A percentile compares a stretch with the other conserved stretches of the same genome.
phyloP scores from a whole-genome alignment of 2,329 filamentous ascomycete species.

The Cladosporium sp. region DNA sequence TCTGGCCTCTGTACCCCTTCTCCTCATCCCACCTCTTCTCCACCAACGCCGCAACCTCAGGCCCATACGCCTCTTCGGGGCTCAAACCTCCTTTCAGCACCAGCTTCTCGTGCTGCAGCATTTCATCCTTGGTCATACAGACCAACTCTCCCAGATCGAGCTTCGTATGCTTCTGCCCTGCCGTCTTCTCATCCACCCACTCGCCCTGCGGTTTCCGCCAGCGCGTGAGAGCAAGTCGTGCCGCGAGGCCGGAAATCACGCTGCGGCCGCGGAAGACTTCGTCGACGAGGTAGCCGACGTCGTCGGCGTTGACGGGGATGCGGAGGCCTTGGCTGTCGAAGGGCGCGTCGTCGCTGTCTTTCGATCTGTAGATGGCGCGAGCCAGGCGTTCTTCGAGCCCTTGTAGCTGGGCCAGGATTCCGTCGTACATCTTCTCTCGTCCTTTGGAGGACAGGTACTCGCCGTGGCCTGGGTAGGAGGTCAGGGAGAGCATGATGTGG shows the following conservation, averaged over 20 bases:
- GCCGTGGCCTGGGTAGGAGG: constrained; percentile 66
- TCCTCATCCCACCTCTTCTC: constrained; percentile 65
- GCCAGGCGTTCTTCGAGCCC: constrained; percentile 73
- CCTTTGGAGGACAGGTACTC: constrained; percentile 79
- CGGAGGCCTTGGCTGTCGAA: constrained; percentile 66
- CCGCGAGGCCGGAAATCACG: constrained; percentile 74
- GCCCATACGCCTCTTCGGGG: constrained; percentile 70
- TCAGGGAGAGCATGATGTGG: constrained; percentile 78
- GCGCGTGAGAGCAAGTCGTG: constrained; percentile 70
- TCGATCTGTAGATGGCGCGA: constrained; percentile 28
- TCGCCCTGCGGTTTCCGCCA: constrained; percentile 66
- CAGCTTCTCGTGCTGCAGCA: constrained; percentile 70
- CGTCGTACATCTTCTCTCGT: constrained; percentile 88
- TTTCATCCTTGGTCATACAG: constrained; percentile 91
- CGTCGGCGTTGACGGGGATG: constrained; percentile 70
- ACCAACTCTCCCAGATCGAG: constrained; percentile 70
- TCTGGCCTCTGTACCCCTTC: constrained; percentile 10
- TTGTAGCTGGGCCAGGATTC: constrained; percentile 71
- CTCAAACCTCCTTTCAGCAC: constrained; percentile 66
- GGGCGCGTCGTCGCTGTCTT: not conserved
- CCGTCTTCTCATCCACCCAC: constrained; percentile 61
- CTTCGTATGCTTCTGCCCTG: constrained; percentile 73
- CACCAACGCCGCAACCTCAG: constrained; percentile 62
- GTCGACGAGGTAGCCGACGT: constrained; percentile 84
- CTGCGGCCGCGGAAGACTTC: constrained; percentile 84